These are phyloP conservation scores for Rhodotorula diobovata DNA, from an alignment of 768 basidiomycete genomes.

Conservation along the genomic window DNA sequence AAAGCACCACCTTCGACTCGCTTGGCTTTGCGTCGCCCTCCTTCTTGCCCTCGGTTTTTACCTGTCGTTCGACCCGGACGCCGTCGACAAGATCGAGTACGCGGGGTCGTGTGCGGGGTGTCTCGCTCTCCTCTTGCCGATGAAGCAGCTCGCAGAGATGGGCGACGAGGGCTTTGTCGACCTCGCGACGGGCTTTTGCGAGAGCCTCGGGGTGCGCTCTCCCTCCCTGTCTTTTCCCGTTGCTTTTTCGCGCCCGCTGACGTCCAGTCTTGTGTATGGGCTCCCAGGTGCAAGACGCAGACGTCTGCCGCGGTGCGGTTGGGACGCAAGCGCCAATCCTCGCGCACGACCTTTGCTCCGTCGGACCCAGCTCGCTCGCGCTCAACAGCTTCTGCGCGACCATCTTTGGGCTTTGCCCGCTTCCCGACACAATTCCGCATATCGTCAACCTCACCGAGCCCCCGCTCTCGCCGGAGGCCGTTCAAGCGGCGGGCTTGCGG, in stretches of 20 bases:
- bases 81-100: background rate
- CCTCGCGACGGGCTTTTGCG: background rate
- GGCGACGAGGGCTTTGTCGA: background rate
- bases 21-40: background rate
- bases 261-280: no score
- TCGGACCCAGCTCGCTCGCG: conserved; percentile 53
- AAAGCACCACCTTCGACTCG: no score
- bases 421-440: conserved; percentile 27
- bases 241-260: no score
- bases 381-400: conserved; percentile 58
- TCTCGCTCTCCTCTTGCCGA: background rate
- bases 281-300: conserved; percentile 54
- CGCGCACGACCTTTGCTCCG: conserved; percentile 57
- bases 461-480: conserved; percentile 43
- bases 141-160: background rate
- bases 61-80: background rate
- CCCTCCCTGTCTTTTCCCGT: background rate
- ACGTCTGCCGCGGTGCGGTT: conserved; percentile 59
- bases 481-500: conserved; percentile 48
- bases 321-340: conserved; percentile 58
- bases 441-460: conserved; percentile 17
- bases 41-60: background rate
- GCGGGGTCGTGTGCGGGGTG: background rate
- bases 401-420: conserved; percentile 57
- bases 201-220: background rate